Conservation (phyloP, 1,284 basidiomycete species). For the Pseudozyma tsukubaensis region DNA sequence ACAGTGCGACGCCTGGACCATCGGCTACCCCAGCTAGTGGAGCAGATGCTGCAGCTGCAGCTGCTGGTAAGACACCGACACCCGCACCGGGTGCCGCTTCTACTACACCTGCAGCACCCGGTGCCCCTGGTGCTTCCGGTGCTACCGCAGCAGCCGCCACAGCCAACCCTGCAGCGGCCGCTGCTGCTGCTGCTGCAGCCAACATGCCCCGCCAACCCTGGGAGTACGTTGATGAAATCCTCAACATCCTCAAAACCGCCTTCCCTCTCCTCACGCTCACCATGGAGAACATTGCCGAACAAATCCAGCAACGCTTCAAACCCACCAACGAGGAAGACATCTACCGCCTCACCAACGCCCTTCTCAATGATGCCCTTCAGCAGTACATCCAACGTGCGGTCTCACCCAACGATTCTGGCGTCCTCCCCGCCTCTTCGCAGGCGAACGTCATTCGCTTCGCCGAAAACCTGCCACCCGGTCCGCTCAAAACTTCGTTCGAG, state of each 20-base stretch:
- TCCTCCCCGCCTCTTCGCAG: conserved; percentile 74
- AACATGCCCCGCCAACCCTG: conserved; percentile 75
- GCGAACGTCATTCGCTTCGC: conserved; percentile 79
- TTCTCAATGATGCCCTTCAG: conserved; percentile 76
- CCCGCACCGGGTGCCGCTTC: neutral
- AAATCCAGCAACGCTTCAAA: conserved; percentile 92
- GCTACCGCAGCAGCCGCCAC: conserved; percentile 9
- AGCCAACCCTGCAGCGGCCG: conserved; percentile 40
- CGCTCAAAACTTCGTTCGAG: conserved; percentile 81
- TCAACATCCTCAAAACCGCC: conserved; percentile 93
- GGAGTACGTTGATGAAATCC: conserved; percentile 94
- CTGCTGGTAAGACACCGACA: conserved; percentile 10
- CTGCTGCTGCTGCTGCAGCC: conserved; percentile 50
- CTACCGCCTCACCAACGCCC: conserved; percentile 88
- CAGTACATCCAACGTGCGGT: conserved; percentile 67
- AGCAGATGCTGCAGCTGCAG: conserved; percentile 8
- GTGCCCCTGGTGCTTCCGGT: conserved; percentile 11
- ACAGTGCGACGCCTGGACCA: conserved; percentile 18
- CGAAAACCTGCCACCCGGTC: conserved; percentile 71
- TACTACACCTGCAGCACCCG: conserved; percentile 5
- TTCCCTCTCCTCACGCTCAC: conserved; percentile 94
- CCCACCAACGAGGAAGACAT: conserved; percentile 91
- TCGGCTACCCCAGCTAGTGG: neutral
- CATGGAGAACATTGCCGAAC: conserved; percentile 97
- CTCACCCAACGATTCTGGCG: conserved; percentile 77